Percentiles rank a stretch among this genome's conserved stretches.
phyloP scores from a whole-genome alignment of 257 asterid species.

The Scutellaria minor region DNA sequence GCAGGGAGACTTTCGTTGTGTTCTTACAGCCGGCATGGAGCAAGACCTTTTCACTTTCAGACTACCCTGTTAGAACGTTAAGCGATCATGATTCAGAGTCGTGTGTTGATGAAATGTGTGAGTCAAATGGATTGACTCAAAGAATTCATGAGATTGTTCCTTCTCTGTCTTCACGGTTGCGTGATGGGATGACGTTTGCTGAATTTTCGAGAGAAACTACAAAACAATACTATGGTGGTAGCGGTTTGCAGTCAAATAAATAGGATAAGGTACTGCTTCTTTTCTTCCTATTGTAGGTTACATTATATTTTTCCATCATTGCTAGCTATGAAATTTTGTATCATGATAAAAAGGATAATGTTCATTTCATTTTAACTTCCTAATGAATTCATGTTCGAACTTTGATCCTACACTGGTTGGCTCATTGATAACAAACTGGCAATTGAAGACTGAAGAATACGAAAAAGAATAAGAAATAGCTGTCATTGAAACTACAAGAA shows the following conservation, averaged over 20 bases:
- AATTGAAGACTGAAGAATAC: background rate
- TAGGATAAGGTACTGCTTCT: constrained; percentile 40
- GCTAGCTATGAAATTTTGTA: background rate
- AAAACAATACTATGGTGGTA: constrained; percentile 77
- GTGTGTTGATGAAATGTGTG: constrained; percentile 23
- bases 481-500: background rate
- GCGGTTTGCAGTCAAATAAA: constrained; percentile 76
- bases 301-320: constrained; percentile 2
- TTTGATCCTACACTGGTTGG: background rate
- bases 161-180: constrained; percentile 63
- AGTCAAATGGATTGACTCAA: constrained; percentile 38
- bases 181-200: constrained; percentile 87
- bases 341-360: background rate
- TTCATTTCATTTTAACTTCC: background rate
- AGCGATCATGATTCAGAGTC: constrained; percentile 31
- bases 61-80: constrained; percentile 53
- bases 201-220: constrained; percentile 86
- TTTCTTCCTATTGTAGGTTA: constrained; percentile 1
- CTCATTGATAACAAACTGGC: background rate
- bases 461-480: background rate
- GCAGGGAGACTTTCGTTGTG: constrained; percentile 86
- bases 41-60: constrained; percentile 62
- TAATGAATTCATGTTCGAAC: too few relatives aligned
- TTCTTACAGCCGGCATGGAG: constrained; percentile 92
- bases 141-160: constrained; percentile 60